A percentile compares a stretch with the other conserved stretches of the same genome.
These are phyloP conservation scores for Cichorium intybus DNA, from an alignment of 140 eudicot species.

Conservation along the genomic window DNA sequence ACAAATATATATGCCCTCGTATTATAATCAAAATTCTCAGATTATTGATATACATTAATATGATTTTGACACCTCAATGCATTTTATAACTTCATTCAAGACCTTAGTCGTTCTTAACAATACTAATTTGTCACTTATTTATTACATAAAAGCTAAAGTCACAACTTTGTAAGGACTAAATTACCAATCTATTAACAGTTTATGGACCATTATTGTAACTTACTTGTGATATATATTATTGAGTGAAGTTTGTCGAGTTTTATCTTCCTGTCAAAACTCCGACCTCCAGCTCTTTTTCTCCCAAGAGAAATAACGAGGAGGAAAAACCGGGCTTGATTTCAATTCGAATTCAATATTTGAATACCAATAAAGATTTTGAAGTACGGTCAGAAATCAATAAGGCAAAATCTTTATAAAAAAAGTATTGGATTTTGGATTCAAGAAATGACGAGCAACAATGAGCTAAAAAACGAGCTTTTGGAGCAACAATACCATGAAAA, in stretches of 20 bases:
- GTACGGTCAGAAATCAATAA: not conserved
- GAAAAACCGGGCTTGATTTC: not conserved
- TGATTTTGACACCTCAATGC: no score
- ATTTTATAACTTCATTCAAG: no score
- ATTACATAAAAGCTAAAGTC: not conserved
- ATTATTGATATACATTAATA: no score
- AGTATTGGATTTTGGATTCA: not conserved
- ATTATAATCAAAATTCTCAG: no score
- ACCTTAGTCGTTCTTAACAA: no score
- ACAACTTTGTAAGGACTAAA: not conserved
- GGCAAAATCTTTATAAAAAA: not conserved
- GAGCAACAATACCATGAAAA: constrained; percentile 25
- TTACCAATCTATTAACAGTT: not conserved
- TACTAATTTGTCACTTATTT: not conserved
- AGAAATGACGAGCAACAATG: constrained; percentile 12
- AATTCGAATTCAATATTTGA: not conserved
- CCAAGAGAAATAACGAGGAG: not conserved
- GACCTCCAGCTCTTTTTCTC: not conserved
- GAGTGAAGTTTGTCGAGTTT: not conserved
- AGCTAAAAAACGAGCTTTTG: constrained; percentile 10
- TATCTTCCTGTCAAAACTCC: not conserved
- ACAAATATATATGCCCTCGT: no score
- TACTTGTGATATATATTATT: not conserved
- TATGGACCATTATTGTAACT: not conserved
- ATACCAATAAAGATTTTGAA: not conserved